These are phyloP conservation scores for Hypoxylon fragiforme DNA, from an alignment of 495 filamentous ascomycete genomes.

Conservation along the genomic window DNA sequence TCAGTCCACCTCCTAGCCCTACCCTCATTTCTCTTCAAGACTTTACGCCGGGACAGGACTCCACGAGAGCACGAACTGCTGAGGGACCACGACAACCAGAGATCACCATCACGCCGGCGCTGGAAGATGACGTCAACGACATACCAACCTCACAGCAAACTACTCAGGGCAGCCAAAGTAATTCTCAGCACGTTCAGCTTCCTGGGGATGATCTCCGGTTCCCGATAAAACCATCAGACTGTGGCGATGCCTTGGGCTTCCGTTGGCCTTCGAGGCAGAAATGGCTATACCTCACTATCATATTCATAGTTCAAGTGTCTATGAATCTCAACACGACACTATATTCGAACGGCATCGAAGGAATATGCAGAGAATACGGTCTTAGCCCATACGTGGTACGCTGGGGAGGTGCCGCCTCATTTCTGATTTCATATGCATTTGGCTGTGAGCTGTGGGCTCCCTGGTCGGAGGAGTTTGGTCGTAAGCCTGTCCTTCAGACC, in stretches of 20 bases:
- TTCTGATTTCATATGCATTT: slow-evolving; percentile 65
- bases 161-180: too few relatives aligned
- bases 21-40: neutral
- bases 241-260: slow-evolving; percentile 56
- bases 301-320: slow-evolving; percentile 25
- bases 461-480: slow-evolving; percentile 66
- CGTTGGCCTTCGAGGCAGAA: slow-evolving; percentile 55
- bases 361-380: slow-evolving; percentile 55
- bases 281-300: slow-evolving; percentile 45
- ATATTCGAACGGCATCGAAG: slow-evolving; percentile 46
- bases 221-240: slow-evolving; percentile 17
- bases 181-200: too few relatives aligned
- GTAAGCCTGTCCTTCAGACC: slow-evolving; percentile 58
- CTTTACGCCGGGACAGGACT: neutral
- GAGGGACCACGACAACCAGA: neutral
- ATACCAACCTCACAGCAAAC: too few relatives aligned
- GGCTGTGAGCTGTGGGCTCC: slow-evolving; percentile 70
- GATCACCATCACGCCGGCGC: neutral
- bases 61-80: too few relatives aligned
- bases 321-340: slow-evolving; percentile 58
- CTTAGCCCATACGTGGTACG: slow-evolving; percentile 46
- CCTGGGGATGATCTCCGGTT: neutral
- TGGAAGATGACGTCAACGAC: too few relatives aligned
- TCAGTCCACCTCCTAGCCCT: neutral
- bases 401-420: slow-evolving; percentile 51